phyloP scores from a whole-genome alignment of 495 filamentous ascomycete genomes.

The Penicillium alfredii region DNA sequence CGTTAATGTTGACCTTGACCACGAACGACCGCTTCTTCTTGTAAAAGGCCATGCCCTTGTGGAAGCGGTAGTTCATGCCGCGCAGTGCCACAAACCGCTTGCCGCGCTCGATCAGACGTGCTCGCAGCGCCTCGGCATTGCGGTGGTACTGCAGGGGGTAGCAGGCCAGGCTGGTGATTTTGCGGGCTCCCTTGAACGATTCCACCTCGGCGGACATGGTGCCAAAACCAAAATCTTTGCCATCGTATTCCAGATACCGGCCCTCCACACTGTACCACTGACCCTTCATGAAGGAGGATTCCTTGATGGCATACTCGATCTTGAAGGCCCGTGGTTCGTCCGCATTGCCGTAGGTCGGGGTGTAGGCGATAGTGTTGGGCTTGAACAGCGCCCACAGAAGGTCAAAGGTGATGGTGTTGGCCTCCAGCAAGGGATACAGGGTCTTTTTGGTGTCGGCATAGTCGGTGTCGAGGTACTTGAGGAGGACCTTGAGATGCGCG shows the following conservation, averaged over 20 bases:
- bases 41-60: slow-evolving; percentile 74
- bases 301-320: slow-evolving; percentile 71
- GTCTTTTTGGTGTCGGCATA: slow-evolving; percentile 74
- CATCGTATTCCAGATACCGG: slow-evolving; percentile 78
- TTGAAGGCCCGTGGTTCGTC: slow-evolving; percentile 90
- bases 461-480: slow-evolving; percentile 78
- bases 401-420: slow-evolving; percentile 84
- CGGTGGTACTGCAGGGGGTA: slow-evolving; percentile 84
- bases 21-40: slow-evolving; percentile 70
- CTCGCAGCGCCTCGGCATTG: slow-evolving; percentile 57
- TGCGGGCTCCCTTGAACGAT: slow-evolving; percentile 75
- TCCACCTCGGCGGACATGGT: slow-evolving; percentile 68
- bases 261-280: slow-evolving; percentile 80
- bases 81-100: slow-evolving; percentile 74
- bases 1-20: slow-evolving; percentile 84
- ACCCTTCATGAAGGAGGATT: slow-evolving; percentile 66
- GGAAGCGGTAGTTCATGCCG: slow-evolving; percentile 81
- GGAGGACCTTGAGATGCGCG: slow-evolving; percentile 67
- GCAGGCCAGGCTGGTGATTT: slow-evolving; percentile 70
- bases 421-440: slow-evolving; percentile 75
- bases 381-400: slow-evolving; percentile 89
- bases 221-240: slow-evolving; percentile 66
- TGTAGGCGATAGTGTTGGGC: slow-evolving; percentile 79
- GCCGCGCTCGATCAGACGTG: slow-evolving; percentile 73
- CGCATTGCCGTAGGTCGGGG: slow-evolving; percentile 68